phyloP scores from a whole-genome alignment of 768 basidiomycete genomes.

The Lactifluus rugatus region DNA sequence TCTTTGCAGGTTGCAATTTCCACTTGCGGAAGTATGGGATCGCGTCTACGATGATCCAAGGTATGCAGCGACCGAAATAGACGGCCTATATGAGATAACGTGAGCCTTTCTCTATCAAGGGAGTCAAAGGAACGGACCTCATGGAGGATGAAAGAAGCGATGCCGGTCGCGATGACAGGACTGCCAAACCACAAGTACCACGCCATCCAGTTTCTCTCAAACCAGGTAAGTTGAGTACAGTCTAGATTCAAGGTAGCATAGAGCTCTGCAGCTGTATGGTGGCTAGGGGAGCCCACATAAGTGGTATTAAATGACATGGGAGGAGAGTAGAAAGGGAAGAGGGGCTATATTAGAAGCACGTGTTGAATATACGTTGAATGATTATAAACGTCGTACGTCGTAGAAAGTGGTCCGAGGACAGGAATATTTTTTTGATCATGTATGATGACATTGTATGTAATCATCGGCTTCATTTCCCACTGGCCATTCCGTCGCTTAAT shows the following conservation, averaged over 20 bases:
- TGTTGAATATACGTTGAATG: no score
- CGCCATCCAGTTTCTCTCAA: conserved; percentile 72
- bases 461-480: no score
- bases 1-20: conserved; percentile 86
- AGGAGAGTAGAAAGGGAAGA: not conserved
- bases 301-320: conserved; percentile 20
- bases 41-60: conserved; percentile 92
- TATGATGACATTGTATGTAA: no score
- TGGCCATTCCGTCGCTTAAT: no score
- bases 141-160: conserved; percentile 88
- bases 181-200: conserved; percentile 87
- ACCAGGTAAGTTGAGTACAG: conserved; percentile 50
- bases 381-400: no score
- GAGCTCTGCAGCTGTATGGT: conserved; percentile 32
- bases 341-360: no score
- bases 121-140: conserved; percentile 50
- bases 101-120: not conserved
- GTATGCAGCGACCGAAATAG: conserved; percentile 92
- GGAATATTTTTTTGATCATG: not conserved
- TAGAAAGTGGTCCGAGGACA: conserved; percentile 9
- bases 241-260: conserved; percentile 50
- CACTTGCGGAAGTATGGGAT: conserved; percentile 90
- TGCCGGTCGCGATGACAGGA: conserved; percentile 85
- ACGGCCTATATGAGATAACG: conserved; percentile 48
- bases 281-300: not conserved